phyloP scores from a whole-genome alignment of 768 basidiomycete species.

The Galerina marginata region DNA sequence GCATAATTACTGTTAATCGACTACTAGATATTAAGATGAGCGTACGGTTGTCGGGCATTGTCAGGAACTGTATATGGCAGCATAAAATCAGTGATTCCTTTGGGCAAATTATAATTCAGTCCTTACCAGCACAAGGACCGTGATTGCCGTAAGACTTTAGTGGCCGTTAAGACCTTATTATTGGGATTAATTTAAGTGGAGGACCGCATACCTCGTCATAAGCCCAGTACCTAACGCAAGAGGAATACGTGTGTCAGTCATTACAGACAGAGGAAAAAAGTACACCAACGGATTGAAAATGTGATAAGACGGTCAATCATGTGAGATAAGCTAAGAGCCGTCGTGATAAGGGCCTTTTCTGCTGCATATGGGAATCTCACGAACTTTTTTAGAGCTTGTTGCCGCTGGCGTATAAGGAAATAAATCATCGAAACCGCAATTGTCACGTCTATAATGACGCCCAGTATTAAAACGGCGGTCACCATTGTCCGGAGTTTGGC shows the following conservation, averaged over 20 bases:
- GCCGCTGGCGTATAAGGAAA: constrained; percentile 8
- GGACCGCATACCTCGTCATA: not conserved
- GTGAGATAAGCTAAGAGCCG: not conserved
- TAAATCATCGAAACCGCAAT: constrained; percentile 14
- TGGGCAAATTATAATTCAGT: not conserved
- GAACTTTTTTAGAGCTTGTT: not conserved
- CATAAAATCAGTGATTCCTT: not conserved
- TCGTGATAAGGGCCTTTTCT: no score
- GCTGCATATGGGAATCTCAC: not conserved
- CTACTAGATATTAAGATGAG: not conserved
- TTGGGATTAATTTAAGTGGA: not conserved
- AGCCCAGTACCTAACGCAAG: constrained; percentile 6
- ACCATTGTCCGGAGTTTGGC: not conserved
- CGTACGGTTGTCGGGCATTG: not conserved
- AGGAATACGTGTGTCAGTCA: not conserved
- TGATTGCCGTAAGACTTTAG: not conserved
- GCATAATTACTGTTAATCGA: not conserved
- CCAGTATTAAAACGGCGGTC: constrained; percentile 7
- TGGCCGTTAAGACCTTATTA: not conserved
- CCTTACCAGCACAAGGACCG: constrained; percentile 3
- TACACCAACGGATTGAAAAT: constrained; percentile 4
- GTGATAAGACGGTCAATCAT: constrained; percentile 8
- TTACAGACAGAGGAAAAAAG: not conserved
- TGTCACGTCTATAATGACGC: constrained; percentile 12
- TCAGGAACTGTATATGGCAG: not conserved